Base-by-base conservation (phyloP, 495 filamentous ascomycete species). In the Penicillium argentinense region DNA sequence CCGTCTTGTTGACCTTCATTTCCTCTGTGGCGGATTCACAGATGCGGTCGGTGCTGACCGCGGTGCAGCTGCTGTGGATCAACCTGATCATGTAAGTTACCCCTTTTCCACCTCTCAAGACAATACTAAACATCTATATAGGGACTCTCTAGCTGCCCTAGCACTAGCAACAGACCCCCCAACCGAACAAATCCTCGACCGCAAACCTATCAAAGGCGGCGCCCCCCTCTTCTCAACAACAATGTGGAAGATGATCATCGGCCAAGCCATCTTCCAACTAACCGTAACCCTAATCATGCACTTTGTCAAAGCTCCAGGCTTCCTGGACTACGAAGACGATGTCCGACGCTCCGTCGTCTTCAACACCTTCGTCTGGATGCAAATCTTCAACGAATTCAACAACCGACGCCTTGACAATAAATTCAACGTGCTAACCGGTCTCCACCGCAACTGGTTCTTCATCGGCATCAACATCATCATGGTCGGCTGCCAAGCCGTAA, bases 191-290 rank as follows among this genome's bases (percentile, higher is more conserved):
- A 87, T 95, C 34, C 68, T 95, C 25, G 71, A 95, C 49, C 83
- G 89, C 32, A 88, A 89, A 63, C 89, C 89, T n/a, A 82, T 87
- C 13, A 82, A 81, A 12, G 90, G 87, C 63, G 80, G 77, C 11
- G 80, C 87, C 26, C 78, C 83, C 5, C 80, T 95, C 16, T 86
- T 95, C 59, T 88, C 87, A 3, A 66, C 83, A 16, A 91, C 83
- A 23, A 95, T 95, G 89, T 95, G 89, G 89, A 95, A 95, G 68
- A 95, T 95, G 89, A 93, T 95, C 45, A 74, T 91, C 25, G 89
- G 88, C 16, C 88, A 95, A 58, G 83, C 89, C 3, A 69, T 92
- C 24, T 95, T 88, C 61, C 88, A 95, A 60, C 78, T 95, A 2
- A 73, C 73, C 17, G 76, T 91, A 33, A 93, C 87, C 0, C 86